Evolutionary conservation across 2,329 filamentous ascomycete species (phyloP).

Genomic region (Huntiella abstrusa): DNA sequence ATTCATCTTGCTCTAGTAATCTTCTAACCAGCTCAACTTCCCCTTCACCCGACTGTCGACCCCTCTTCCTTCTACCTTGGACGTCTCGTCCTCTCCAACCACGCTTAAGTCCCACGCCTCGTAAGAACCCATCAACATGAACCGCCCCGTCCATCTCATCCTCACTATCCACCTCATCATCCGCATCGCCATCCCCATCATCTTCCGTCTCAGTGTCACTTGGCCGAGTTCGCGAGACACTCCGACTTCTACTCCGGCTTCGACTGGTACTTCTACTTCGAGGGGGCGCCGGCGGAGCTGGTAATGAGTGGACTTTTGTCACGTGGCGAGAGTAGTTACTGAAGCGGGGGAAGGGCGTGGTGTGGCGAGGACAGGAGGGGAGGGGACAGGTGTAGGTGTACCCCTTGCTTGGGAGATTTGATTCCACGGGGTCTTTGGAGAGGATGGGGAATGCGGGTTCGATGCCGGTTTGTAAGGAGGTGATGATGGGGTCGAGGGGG

Average conservation of each 20-base stretch:
- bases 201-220: constrained; percentile 14
- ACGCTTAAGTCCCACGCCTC: constrained; percentile 28
- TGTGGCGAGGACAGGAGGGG: constrained; percentile 20
- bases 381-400: constrained; percentile 23
- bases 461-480: constrained; percentile 13
- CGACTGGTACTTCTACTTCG: background rate
- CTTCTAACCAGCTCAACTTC: background rate
- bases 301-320: constrained; percentile 20
- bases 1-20: background rate
- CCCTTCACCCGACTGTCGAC: background rate
- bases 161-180: constrained; percentile 23
- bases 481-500: constrained; percentile 14
- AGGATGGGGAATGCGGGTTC: constrained; percentile 10
- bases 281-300: constrained; percentile 2
- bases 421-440: background rate
- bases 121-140: constrained; percentile 49
- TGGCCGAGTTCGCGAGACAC: constrained; percentile 19
- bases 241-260: constrained; percentile 15
- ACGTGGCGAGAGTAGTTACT: constrained; percentile 23
- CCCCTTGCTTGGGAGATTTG: constrained; percentile 1
- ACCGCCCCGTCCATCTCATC: constrained; percentile 42
- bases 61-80: background rate
- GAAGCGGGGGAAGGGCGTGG: constrained; percentile 19
- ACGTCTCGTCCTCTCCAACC: constrained; percentile 28
- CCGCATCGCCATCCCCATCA: constrained; percentile 7